phyloP scores from a whole-genome alignment of 148 eudicot genomes.

The Rheum nobile region DNA sequence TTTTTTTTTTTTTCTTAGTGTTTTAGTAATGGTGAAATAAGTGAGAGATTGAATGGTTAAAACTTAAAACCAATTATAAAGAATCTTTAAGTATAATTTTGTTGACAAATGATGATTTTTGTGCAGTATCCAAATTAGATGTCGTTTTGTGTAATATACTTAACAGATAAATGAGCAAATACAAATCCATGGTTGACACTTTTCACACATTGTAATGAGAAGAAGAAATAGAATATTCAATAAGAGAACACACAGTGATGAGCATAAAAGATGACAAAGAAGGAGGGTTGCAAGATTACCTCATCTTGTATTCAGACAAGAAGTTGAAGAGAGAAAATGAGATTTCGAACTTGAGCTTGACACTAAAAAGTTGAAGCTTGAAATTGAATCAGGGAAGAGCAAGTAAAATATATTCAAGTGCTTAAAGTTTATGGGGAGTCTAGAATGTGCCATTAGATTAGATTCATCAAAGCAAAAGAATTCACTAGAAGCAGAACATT shows the following conservation, averaged over 20 bases:
- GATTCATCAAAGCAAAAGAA: background rate
- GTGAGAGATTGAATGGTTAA: too few species aligned
- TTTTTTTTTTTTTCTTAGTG: too few species aligned
- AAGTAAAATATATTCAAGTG: background rate
- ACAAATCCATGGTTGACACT: too few species aligned
- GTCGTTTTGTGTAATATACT: too few species aligned
- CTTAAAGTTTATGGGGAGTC: background rate
- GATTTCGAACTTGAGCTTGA: background rate
- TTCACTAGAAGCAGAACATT: background rate
- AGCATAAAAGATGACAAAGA: too few species aligned
- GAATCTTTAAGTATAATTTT: too few species aligned
- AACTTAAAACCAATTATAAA: too few species aligned
- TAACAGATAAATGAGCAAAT: too few species aligned
- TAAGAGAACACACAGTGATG: background rate
- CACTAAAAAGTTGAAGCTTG: background rate
- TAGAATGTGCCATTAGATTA: background rate
- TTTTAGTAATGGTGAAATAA: too few species aligned
- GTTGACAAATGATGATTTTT: too few species aligned
- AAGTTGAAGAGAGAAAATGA: background rate
- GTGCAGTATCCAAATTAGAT: too few species aligned
- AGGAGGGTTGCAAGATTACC: background rate
- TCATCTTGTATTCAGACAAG: background rate
- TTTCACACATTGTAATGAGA: too few species aligned
- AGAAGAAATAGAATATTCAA: background rate
- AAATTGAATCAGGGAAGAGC: background rate